Evolutionary conservation across 441 rosid species (phyloP).

Genomic region (Erodium trifolium): DNA sequence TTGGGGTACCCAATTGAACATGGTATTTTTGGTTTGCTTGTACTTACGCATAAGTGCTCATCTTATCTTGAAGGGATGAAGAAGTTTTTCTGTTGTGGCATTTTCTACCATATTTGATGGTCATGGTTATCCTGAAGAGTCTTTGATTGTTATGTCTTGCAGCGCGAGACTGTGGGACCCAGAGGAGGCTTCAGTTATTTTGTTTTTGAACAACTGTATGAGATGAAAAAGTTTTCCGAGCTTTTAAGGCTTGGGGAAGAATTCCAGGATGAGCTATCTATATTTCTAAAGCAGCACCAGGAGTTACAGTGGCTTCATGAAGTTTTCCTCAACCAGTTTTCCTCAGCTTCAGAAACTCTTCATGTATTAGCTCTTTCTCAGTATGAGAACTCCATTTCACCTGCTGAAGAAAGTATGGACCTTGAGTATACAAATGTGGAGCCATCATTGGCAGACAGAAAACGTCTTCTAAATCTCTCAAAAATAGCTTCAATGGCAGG

Average conservation of each 20-base stretch:
- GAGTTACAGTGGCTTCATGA: slow-evolving; percentile 85
- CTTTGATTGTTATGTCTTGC: slow-evolving; percentile 23
- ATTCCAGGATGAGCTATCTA: slow-evolving; percentile 65
- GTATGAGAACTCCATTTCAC: slow-evolving; percentile 33
- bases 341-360: slow-evolving; percentile 81
- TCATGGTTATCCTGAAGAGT: neutral
- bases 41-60: neutral
- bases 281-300: slow-evolving; percentile 57
- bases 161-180: slow-evolving; percentile 88
- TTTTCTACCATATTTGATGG: neutral
- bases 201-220: slow-evolving; percentile 67
- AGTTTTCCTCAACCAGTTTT: slow-evolving; percentile 72
- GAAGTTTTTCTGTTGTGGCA: neutral
- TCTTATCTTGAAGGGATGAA: neutral
- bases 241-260: slow-evolving; percentile 93
- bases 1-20: neutral
- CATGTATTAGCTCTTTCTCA: slow-evolving; percentile 68
- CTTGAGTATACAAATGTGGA: slow-evolving; percentile 25
- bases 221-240: slow-evolving; percentile 59
- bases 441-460: slow-evolving; percentile 57
- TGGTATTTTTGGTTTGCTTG: neutral
- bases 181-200: slow-evolving; percentile 86
- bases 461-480: slow-evolving; percentile 69
- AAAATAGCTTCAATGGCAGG: slow-evolving; percentile 87
- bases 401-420: slow-evolving; percentile 35